Conservation (phyloP, 441 rosid genomes). For the Corymbia calophylla region DNA sequence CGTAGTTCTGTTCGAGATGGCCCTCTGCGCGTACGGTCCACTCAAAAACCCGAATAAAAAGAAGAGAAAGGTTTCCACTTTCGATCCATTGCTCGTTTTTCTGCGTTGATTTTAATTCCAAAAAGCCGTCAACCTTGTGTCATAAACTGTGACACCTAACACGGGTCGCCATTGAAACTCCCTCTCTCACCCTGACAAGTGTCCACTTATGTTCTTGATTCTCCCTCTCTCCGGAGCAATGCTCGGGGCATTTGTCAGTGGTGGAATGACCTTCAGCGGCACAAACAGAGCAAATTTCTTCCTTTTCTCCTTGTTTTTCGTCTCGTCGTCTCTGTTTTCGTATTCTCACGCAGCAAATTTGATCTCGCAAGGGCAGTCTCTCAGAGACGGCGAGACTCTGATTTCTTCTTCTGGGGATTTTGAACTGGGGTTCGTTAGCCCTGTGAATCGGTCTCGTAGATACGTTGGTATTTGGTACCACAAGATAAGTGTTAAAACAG, state of each 20-base stretch:
- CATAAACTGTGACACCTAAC: not conserved
- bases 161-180: not conserved
- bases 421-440: slow-evolving; percentile 65
- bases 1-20: not conserved
- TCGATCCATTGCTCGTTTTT: not conserved
- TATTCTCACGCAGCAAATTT: slow-evolving; percentile 28
- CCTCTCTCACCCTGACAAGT: not conserved
- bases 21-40: not conserved
- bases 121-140: not conserved
- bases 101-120: not conserved
- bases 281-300: not conserved
- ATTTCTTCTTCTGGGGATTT: slow-evolving; percentile 33
- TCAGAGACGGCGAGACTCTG: slow-evolving; percentile 39
- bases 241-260: not conserved
- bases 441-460: slow-evolving; percentile 21
- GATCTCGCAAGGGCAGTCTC: slow-evolving; percentile 27
- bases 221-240: not conserved
- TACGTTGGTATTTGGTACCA: slow-evolving; percentile 80
- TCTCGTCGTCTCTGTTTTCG: slow-evolving; percentile 12
- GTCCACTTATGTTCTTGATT: not conserved
- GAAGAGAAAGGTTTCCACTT: not conserved
- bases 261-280: not conserved
- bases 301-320: slow-evolving; percentile 7
- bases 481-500: slow-evolving; percentile 27
- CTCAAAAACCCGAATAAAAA: not conserved